Percentiles rank a stretch among this genome's conserved stretches.
Evolutionary conservation across 768 basidiomycete species (phyloP).

Genomic region (Leccinum disarticulatum): DNA sequence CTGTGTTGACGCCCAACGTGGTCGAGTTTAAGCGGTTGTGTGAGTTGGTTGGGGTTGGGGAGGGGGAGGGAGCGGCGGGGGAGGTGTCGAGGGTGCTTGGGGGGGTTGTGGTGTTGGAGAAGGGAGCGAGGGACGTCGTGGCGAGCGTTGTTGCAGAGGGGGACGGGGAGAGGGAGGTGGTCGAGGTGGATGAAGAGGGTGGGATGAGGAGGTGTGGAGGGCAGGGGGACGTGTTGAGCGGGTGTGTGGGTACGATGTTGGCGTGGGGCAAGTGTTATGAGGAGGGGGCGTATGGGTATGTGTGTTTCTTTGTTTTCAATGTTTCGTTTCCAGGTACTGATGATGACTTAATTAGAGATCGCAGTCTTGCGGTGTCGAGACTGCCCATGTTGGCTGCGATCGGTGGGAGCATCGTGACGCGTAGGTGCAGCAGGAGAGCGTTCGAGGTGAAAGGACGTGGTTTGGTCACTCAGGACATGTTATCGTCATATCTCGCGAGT

Average conservation of each 20-base stretch:
- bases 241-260: conserved; percentile 82
- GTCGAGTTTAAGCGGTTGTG: conserved; percentile 88
- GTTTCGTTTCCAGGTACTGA: conserved; percentile 1
- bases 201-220: conserved; percentile 94
- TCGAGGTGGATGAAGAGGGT: conserved; percentile 69
- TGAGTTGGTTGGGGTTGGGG: conserved; percentile 63
- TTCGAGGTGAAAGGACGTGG: conserved; percentile 76
- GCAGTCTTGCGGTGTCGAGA: conserved; percentile 52
- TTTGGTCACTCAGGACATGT: conserved; percentile 80
- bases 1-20: conserved; percentile 91
- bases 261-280: conserved; percentile 97
- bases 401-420: conserved; percentile 86
- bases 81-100: conserved; percentile 74
- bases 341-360: conserved; percentile 45
- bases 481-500: conserved; percentile 54
- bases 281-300: conserved; percentile 74
- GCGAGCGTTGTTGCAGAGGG: conserved; percentile 60
- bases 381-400: conserved; percentile 85
- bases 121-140: conserved; percentile 81
- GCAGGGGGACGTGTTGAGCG: conserved; percentile 92
- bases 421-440: conserved; percentile 75
- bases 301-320: not conserved
- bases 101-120: conserved; percentile 88
- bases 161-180: conserved; percentile 52
- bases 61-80: conserved; percentile 53